Evolutionary conservation across 2,329 filamentous ascomycete species (phyloP).

Genomic region (Arthroderma sp.): DNA sequence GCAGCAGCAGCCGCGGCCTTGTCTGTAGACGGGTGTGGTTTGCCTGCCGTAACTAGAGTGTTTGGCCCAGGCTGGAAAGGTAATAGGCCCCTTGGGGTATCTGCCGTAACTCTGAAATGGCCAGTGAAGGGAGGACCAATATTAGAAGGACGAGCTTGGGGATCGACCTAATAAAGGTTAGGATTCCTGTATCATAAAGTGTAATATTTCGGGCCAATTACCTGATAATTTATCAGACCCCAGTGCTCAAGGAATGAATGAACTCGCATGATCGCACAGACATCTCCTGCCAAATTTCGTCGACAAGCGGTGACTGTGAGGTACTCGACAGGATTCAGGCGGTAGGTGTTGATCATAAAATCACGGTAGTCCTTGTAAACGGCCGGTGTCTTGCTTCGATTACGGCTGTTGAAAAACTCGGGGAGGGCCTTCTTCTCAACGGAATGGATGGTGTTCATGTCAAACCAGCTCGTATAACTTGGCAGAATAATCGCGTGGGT

Average conservation of each 20-base stretch:
- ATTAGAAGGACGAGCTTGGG: slow-evolving; percentile 85
- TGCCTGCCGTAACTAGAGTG: slow-evolving; percentile 49
- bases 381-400: slow-evolving; percentile 91
- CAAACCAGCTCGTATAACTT: slow-evolving; percentile 97
- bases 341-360: slow-evolving; percentile 99
- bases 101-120: slow-evolving; percentile 90
- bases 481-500: slow-evolving; percentile 92
- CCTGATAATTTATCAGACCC: slow-evolving; percentile 98
- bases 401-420: slow-evolving; percentile 97
- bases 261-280: slow-evolving; percentile 97
- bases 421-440: slow-evolving; percentile 90
- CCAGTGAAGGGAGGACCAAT: slow-evolving; percentile 95
- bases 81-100: slow-evolving; percentile 87
- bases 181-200: background rate
- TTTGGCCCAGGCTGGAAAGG: slow-evolving; percentile 86
- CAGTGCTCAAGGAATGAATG: slow-evolving; percentile 97
- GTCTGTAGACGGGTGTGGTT: slow-evolving; percentile 56
- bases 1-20: slow-evolving; percentile 51
- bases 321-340: slow-evolving; percentile 89
- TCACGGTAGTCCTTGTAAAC: slow-evolving; percentile 99
- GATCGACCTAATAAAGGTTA: slow-evolving; percentile 58
- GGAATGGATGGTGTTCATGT: slow-evolving; percentile 84
- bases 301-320: slow-evolving; percentile 93
- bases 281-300: slow-evolving; percentile 87
- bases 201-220: slow-evolving; percentile 28